Base-by-base conservation (phyloP, 495 filamentous ascomycete species). In the Penicillium canescens region DNA sequence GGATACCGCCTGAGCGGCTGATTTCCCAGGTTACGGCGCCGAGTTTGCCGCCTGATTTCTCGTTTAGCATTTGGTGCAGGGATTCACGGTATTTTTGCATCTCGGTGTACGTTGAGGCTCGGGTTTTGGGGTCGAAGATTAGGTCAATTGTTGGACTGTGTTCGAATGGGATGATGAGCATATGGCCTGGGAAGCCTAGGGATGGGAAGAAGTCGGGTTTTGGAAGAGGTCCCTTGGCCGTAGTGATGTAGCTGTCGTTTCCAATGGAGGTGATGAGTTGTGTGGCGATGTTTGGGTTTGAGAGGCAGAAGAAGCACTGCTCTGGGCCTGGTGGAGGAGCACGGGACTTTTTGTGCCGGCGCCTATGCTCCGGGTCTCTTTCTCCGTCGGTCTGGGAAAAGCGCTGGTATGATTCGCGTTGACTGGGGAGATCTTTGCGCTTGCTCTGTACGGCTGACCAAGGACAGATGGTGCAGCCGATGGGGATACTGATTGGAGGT, bases 11-110 rank as follows among this genome's bases (percentile, higher is more conserved):
- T 3, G 72, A 74, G 14, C 91, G 83, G 61, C 84, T 90, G 57
- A 98, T 86, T 72, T 97, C 93, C 81, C 91, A 98, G 0, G 91
- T 93, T 3, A 98, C 89, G 8, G 88, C 81, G 24, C 92, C 92
- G 3, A 96, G 77, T 62, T 77, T 68, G 56, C 75, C 71, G 8
- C 74, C 79, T 18, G 68, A 60, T 41, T 67, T 64, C 18, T 66
- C 48, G n/a, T 65, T 71, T 45, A 81, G 69, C 87, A 96, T 94
- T 28, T 69, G 65, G 54, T 93, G 89, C 28, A 97, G 69, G 0
- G 87, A 73, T 34, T 75, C 66, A 33, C 86, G 87, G 69, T 95
- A 96, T 3, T 79, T 81, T 12, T 76, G 78, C 91, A 98, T 96
- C 69, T 98, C 94, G 8, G 63, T 63, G 62, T 82, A 88, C 0